Base-by-base conservation (phyloP, 129 eudicot species). In the Artemisia tridentata region DNA sequence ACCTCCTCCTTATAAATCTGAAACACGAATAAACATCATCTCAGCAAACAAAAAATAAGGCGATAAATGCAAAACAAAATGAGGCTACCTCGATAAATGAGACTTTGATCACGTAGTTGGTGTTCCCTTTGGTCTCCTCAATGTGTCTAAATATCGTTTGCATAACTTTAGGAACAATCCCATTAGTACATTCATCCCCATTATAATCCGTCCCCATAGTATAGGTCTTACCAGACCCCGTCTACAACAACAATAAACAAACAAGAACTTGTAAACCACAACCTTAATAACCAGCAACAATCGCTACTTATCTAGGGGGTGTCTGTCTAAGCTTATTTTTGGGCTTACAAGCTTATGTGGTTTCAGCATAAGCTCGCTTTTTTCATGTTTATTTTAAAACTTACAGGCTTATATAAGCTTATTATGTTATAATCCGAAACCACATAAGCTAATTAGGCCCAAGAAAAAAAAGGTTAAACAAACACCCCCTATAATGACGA, bases 1-100 rank as follows among this genome's bases (percentile, higher is more conserved):
- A 95, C 97, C 63, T 93, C 97, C 72, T 93, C 99, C 77, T 93
- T 93, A 65, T 90, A 93, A 8, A 93, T 86, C 99, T 93, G 84
- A 67, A 74, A 60, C 8, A 53, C 18, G 17, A 3, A 78, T 34
- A 34, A 5, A 34, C 41, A 34, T 34, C 7, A 34, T 34, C 41
- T 34, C 41, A 34, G 41, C 29, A 34, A 34, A 34, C 9, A 34
- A 8, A 34, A 34, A 34, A 60, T 1, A 43, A 11, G 20, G 21
- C 5, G 7, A 7, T 16, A 73, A 49, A n/a, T 23, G 16, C 18
- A 7, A 0, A 10, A 3, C 9, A 0, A 48, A 5, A 12, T 29
- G 5, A 34, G 1, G 17, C 63, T 79, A 93, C 99, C 99, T 93
- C 99, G 47, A 93, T 93, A 45, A 93, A 93, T 0, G 99, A 93